Evolutionary conservation across 2,329 filamentous ascomycete genomes (phyloP).

Genomic region (Penicillium decumbens): DNA sequence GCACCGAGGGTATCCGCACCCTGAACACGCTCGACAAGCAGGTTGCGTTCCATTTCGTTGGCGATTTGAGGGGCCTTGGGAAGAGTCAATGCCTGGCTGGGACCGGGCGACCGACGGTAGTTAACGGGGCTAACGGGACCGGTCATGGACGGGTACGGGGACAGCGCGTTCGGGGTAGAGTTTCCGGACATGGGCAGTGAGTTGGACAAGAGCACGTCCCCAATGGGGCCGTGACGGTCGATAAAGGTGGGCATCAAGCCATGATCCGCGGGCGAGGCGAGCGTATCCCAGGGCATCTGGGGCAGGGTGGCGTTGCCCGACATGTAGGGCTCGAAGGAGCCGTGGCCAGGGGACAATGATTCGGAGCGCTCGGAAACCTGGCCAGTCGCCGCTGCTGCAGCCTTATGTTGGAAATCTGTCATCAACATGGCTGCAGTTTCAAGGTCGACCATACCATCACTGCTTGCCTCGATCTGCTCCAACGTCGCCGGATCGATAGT

Average conservation of each 20-base stretch:
- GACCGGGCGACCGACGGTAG: conserved; percentile 65
- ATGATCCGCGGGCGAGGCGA: conserved; percentile 66
- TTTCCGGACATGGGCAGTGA: conserved; percentile 65
- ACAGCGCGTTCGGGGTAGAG: conserved; percentile 67
- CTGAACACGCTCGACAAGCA: conserved; percentile 81
- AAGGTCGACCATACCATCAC: conserved; percentile 87
- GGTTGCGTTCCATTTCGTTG: conserved; percentile 77
- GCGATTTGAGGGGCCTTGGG: conserved; percentile 73
- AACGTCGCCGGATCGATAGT: conserved; percentile 78
- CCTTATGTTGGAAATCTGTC: conserved; percentile 96
- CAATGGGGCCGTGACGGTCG: conserved; percentile 57
- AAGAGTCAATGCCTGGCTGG: conserved; percentile 59
- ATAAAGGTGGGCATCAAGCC: conserved; percentile 61
- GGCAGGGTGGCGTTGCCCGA: conserved; percentile 75
- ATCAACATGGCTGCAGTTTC: conserved; percentile 98
- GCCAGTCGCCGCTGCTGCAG: conserved; percentile 60
- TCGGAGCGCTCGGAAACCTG: conserved; percentile 53
- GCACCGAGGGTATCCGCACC: conserved; percentile 73
- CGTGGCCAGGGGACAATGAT: conserved; percentile 63
- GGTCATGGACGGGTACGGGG: conserved; percentile 65
- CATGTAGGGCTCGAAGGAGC: conserved; percentile 67
- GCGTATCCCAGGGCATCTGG: conserved; percentile 87
- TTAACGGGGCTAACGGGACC: conserved; percentile 65
- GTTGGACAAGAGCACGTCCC: conserved; percentile 65
- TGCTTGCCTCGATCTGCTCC: conserved; percentile 87